phyloP scores from a whole-genome alignment of 306 rosid genomes.

The Luffa aegyptiaca region DNA sequence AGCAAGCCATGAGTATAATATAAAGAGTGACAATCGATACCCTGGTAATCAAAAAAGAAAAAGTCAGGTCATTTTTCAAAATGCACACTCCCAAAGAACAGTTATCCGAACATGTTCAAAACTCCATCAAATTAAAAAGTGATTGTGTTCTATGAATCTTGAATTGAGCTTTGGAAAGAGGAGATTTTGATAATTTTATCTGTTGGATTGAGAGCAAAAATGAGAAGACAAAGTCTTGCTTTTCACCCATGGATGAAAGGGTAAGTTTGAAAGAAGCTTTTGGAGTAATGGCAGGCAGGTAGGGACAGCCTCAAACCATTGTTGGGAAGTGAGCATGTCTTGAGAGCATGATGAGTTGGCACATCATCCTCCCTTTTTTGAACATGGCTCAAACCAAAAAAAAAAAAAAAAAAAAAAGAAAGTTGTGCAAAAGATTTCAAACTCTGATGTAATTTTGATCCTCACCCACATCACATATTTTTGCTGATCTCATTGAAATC shows the following conservation, averaged over 20 bases:
- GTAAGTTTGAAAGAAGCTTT: neutral
- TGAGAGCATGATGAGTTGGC: conserved; percentile 1
- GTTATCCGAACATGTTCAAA: neutral
- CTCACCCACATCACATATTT: neutral
- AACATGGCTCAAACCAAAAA: neutral
- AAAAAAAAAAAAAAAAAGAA: neutral
- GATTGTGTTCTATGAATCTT: neutral
- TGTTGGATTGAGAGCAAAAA: neutral
- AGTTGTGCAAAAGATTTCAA: neutral
- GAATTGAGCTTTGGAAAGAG: neutral
- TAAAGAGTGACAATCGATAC: no score
- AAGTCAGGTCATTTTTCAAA: neutral
- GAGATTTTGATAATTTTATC: no score
- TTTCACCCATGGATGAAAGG: neutral
- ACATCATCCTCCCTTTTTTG: neutral
- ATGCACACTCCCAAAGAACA: neutral
- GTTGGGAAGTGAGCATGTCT: conserved; percentile 5
- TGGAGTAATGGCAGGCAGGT: conserved; percentile 1
- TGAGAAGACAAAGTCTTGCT: neutral
- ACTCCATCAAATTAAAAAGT: neutral
- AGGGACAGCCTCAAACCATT: conserved; percentile 3
- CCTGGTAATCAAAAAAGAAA: neutral
- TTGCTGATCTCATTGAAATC: neutral
- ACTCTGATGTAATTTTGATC: neutral
- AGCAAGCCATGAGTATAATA: neutral